phyloP scores from a whole-genome alignment of 441 rosid species.

The Capsella rubella region DNA sequence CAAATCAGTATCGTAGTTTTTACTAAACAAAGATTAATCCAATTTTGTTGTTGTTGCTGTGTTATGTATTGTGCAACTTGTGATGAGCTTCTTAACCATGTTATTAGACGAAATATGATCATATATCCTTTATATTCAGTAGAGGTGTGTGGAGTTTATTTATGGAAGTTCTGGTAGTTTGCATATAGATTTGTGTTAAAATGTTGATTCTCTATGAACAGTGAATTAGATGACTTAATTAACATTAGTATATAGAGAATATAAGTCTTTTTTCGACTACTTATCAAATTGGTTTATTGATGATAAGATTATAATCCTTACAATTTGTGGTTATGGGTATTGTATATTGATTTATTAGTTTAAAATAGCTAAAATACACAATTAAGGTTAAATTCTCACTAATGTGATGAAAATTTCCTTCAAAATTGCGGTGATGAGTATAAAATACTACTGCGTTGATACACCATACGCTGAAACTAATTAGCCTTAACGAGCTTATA shows the following conservation, averaged over 20 bases:
- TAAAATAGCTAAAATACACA: not conserved
- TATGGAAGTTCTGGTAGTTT: not conserved
- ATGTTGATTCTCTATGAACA: not conserved
- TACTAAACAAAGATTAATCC: not conserved
- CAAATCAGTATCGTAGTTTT: not conserved
- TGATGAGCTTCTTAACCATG: not conserved
- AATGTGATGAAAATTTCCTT: not conserved
- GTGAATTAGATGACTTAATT: not conserved
- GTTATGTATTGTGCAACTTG: not conserved
- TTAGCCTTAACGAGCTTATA: not conserved
- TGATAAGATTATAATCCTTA: not conserved
- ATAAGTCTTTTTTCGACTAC: no score
- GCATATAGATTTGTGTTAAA: not conserved
- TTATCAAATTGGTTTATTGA: not conserved
- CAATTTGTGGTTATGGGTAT: not conserved
- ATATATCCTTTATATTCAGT: not conserved
- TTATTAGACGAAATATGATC: not conserved
- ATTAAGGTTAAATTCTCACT: not conserved
- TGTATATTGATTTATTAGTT: no score
- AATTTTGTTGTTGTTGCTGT: not conserved
- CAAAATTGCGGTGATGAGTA: not conserved
- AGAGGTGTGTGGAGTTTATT: not conserved
- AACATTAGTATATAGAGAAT: not conserved
- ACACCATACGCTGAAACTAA: not conserved
- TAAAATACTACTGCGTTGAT: not conserved